Evolutionary conservation across 2,329 filamentous ascomycete genomes (phyloP).

Genomic region (Colletotrichum camelliae): DNA sequence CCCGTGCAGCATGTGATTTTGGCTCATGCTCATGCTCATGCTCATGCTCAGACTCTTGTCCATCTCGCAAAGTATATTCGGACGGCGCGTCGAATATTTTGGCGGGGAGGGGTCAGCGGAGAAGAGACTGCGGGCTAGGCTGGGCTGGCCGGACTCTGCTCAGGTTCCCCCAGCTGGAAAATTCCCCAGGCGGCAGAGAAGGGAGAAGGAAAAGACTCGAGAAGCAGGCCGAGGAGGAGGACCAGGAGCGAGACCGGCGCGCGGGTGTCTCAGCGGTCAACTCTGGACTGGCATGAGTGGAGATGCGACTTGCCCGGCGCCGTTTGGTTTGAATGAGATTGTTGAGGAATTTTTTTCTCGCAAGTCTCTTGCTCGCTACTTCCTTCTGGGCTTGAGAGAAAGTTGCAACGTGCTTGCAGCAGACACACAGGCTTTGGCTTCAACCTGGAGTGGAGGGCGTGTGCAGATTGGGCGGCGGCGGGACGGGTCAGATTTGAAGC

Average conservation of each 20-base stretch:
- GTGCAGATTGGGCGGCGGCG: neutral
- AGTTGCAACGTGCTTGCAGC: neutral
- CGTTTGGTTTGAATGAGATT: constrained; percentile 1
- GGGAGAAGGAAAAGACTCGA: neutral
- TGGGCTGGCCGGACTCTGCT: neutral
- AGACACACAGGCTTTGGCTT: neutral
- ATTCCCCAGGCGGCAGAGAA: neutral
- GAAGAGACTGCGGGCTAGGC: neutral
- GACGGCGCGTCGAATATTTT: constrained; percentile 6
- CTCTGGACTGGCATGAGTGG: constrained; percentile 19
- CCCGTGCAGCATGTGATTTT: constrained; percentile 51
- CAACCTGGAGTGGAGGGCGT: neutral
- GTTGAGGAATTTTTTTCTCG: neutral
- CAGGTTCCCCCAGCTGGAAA: neutral
- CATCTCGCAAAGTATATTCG: constrained; percentile 21
- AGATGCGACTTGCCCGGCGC: constrained; percentile 10
- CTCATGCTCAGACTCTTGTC: constrained; percentile 24
- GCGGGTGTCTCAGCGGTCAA: constrained; percentile 21
- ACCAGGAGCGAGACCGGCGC: constrained; percentile 19
- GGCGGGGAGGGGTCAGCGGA: constrained; percentile 4
- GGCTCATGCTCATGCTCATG: constrained; percentile 37
- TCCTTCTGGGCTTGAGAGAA: neutral
- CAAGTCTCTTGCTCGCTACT: neutral
- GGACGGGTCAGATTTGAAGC: neutral
- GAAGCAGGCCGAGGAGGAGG: neutral